phyloP scores from a whole-genome alignment of 768 basidiomycete species.

The Podaxis pistillaris region DNA sequence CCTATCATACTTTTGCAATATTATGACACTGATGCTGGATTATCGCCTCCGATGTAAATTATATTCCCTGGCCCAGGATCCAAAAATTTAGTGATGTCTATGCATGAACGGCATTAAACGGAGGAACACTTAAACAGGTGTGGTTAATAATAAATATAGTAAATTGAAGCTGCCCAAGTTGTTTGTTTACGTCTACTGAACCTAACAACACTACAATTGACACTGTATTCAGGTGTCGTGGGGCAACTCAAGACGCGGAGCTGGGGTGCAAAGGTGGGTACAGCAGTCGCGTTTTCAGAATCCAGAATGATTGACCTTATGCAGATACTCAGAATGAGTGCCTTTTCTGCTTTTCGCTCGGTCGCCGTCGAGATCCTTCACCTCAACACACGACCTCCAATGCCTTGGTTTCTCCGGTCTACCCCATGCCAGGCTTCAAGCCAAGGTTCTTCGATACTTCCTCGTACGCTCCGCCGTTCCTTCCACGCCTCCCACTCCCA shows the following conservation, averaged over 20 bases:
- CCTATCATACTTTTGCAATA: no score
- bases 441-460: neutral
- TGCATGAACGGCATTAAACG: no score
- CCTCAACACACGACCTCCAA: neutral
- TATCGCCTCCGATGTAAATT: no score
- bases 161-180: neutral
- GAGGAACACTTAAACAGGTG: no score
- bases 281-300: neutral
- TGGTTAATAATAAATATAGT: no score
- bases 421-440: neutral
- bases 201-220: neutral
- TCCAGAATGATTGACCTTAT: neutral
- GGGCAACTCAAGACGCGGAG: neutral
- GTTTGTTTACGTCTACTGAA: neutral
- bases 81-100: no score
- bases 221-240: neutral
- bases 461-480: neutral
- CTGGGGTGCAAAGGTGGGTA: neutral
- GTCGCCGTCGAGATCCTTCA: neutral
- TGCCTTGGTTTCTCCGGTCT: neutral
- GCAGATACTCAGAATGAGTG: conserved; percentile 1
- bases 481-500: neutral
- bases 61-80: no score
- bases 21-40: no score
- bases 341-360: conserved; percentile 7